Evolutionary conservation across 2,329 filamentous ascomycete species (phyloP), one percentile per base, ranked within the genome.

Genomic region (Fusarium sp.): DNA sequence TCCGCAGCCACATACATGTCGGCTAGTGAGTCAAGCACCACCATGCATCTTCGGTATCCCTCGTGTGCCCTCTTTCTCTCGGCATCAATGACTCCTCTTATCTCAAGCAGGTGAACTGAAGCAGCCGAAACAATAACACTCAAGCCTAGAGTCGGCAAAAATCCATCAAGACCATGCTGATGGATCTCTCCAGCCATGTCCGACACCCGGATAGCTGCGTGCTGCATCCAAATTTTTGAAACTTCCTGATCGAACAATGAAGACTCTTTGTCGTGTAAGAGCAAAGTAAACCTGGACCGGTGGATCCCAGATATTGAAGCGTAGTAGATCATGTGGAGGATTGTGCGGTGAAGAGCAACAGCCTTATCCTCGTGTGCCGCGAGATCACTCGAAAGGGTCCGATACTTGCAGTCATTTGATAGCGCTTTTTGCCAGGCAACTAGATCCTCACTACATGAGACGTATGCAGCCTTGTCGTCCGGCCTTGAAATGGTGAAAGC

Each of bases 291-390:
- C 74, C 97, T 95, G 2, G 95, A 95, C 18, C 95, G 91, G 82
- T 98, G 95, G 18, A 98, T 88, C 2, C 95, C 95, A 59, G 94
- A 97, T 22, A 97, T 88, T 1, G 95, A 97, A 2, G 95, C 97
- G 81, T 95, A 93, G 83, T 97, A 98, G 2, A 97, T 91, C 92
- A 98, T 97, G 82, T 97, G 94, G 29, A 98, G 85, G n/a, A 98
- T 86, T 18, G 93, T 93, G 45, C 94, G 90, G 80, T 97, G 94
- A 2, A 97, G 84, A 0, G 87, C 86, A 37, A 90, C 76, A 7
- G 88, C 89, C 3, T 89, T 86, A 79, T 68, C 52, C 5, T 57
- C 62, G 5, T n/a, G 29, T 2, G 45, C 13, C 11, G n/a, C 0
- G 6, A 61, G 24, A 27, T 54, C 52, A 18, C 84, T 81, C 35